Evolutionary conservation across 2,329 filamentous ascomycete genomes (phyloP), one percentile per base, ranked within the genome.

Genomic region (Monilinia fructigena): DNA sequence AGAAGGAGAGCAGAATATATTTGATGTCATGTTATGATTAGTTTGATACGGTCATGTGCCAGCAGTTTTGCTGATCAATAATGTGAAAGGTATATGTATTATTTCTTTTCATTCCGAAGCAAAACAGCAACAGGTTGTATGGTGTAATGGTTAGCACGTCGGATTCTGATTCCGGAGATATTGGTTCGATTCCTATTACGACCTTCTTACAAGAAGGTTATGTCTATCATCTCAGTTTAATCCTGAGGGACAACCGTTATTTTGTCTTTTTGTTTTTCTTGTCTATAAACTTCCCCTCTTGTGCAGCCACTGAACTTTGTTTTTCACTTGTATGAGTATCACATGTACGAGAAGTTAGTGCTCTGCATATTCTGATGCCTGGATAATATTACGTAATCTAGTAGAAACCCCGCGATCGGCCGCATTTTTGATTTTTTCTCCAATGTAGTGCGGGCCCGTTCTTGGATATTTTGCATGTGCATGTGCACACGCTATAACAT

Each of bases 81-180:
- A 0, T 16, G 16, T 2, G 16, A 42, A 16, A 4, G 40, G 14
- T 42, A 42, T 42, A 16, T 42, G 0, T 42, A 42, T 16, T 42
- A 16, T 16, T 42, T 42, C 6, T 5, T 5, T 5, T 7, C n/a
- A n/a, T n/a, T n/a, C n/a, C n/a, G n/a, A n/a, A 42, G 11, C 12
- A 10, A 42, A 2, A 14, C 4, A 14, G 3, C 14, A 42, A 42
- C 40, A 42, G 63, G 63, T 65, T 60, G 42, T 53, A 65, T 68
- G 66, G 66, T 68, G 66, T 70, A 65, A 69, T 68, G 65, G 69
- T 69, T 45, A 70, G 69, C 65, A 70, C 67, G 68, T 70, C 68
- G 62, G 68, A 67, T 68, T 70, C 65, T 70, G 68, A 70, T 66
- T 70, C 68, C 68, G 68, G 68, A 70, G 67, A 70, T 70, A 70